Evolutionary conservation across 768 basidiomycete genomes (phyloP).

Genomic region (Neoboletus brunneissimus): DNA sequence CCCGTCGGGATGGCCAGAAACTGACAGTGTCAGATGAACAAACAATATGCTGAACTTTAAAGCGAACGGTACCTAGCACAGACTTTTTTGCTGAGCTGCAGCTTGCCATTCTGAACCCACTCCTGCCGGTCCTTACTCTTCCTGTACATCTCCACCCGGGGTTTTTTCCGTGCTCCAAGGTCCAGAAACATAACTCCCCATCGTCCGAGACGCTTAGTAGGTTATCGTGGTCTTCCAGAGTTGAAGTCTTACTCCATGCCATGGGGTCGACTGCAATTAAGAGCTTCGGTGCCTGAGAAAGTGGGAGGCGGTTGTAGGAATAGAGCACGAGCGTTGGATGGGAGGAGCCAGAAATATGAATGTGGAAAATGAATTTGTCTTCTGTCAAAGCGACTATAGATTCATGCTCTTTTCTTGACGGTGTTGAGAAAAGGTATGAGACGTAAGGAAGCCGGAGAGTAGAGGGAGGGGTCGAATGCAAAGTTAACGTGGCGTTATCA

Average conservation of each 20-base stretch:
- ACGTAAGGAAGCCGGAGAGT: conserved; percentile 48
- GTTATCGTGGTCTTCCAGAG: conserved; percentile 61
- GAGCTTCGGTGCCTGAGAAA: conserved; percentile 43
- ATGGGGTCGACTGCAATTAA: conserved; percentile 85
- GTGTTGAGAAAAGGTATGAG: conserved; percentile 63
- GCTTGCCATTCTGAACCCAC: conserved; percentile 62
- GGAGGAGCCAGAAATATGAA: conserved; percentile 41
- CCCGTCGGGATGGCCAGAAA: conserved; percentile 56
- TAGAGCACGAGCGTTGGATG: conserved; percentile 42
- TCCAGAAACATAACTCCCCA: conserved; percentile 89
- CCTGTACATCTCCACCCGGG: conserved; percentile 67
- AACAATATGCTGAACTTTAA: background rate
- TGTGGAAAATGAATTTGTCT: conserved; percentile 56
- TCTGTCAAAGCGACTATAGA: conserved; percentile 65
- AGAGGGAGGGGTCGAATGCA: conserved; percentile 49
- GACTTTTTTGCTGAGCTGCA: conserved; percentile 94
- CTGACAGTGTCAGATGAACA: conserved; percentile 36
- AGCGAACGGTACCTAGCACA: conserved; percentile 61
- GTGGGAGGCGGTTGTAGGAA: conserved; percentile 52
- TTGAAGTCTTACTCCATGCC: conserved; percentile 62
- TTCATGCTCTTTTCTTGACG: conserved; percentile 49
- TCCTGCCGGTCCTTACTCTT: conserved; percentile 67
- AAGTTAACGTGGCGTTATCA: conserved; percentile 43
- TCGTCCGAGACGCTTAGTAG: conserved; percentile 72
- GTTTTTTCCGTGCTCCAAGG: conserved; percentile 44